These are phyloP conservation scores for Lactifluus echinatus DNA, from an alignment of 768 basidiomycete genomes.

Conservation along the genomic window DNA sequence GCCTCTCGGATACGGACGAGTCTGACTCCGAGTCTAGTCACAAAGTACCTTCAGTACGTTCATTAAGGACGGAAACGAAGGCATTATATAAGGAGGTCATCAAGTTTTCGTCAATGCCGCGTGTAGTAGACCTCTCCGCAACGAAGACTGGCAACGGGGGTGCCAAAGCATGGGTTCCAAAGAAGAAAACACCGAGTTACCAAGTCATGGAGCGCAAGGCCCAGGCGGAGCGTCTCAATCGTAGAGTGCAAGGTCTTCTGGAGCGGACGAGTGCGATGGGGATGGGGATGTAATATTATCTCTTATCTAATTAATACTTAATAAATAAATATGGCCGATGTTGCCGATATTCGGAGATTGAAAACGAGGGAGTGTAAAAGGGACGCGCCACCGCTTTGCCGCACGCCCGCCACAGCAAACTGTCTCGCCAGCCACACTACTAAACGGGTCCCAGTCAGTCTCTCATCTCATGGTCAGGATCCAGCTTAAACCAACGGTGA, in stretches of 20 bases:
- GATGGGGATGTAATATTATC: slow-evolving; percentile 21
- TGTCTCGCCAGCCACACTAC: slow-evolving; percentile 17
- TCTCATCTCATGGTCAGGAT: slow-evolving; percentile 23
- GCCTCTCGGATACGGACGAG: slow-evolving; percentile 57
- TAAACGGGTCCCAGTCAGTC: slow-evolving; percentile 3
- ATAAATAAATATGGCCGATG: background rate
- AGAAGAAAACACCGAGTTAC: slow-evolving; percentile 71
- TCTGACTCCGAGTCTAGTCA: slow-evolving; percentile 37
- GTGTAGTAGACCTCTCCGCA: slow-evolving; percentile 76
- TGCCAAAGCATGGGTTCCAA: slow-evolving; percentile 62
- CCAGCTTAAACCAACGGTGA: slow-evolving; percentile 28
- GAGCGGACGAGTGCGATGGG: slow-evolving; percentile 49
- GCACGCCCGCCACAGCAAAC: slow-evolving; percentile 19
- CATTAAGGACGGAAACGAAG: slow-evolving; percentile 76
- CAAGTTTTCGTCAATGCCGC: slow-evolving; percentile 70
- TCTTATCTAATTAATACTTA: background rate
- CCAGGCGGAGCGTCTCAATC: slow-evolving; percentile 65
- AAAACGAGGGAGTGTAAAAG: slow-evolving; percentile 1
- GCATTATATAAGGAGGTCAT: slow-evolving; percentile 85
- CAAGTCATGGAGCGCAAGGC: slow-evolving; percentile 70
- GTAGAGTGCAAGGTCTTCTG: slow-evolving; percentile 60
- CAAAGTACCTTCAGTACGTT: slow-evolving; percentile 47
- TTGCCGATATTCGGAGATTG: slow-evolving; percentile 16
- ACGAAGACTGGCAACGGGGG: slow-evolving; percentile 45
- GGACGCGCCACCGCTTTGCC: slow-evolving; percentile 21